Base-by-base conservation (phyloP, 352 stramenopile species). In the Phytophthora pluvialis region DNA sequence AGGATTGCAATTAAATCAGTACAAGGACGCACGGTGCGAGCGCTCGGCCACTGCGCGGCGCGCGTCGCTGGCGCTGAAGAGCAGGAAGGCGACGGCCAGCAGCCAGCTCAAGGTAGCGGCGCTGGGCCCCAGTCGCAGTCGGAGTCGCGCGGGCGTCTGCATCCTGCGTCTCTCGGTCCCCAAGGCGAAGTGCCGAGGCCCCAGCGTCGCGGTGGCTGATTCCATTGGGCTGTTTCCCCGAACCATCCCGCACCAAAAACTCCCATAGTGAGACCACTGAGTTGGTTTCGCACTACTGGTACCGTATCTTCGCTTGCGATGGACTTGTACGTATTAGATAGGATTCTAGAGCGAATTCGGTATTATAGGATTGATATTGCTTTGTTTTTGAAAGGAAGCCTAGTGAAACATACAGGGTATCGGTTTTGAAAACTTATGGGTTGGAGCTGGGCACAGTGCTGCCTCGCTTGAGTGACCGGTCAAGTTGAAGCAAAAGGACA, bases 51-150 rank as follows among this genome's bases (percentile, higher is more conserved):
- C 62, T 0, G 64, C 73, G 18, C 73, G 66, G 10, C 73, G 73
- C 8, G 73, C 73, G 50, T 81, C 73, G 26, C 70, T 76, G 32
- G 70, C 70, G 47, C 70, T 73, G 3, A 76, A 28, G 3, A 81
- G 39, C 35, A 81, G 51, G 28, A 81, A 70, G 0, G 62, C 11
- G 43, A 65, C 43, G 16, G 55, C 28, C n/a, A 81, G 32, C 18
- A 81, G 43, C 10, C 58, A 65, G 56, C 60, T 54, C 5, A 74
- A n/a, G 1, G 59, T 45, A 28, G 54, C 31, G 0, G 49, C 32
- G 21, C 38, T 64, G 29, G 25, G 9, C 25, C 25, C 60, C 12
- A 65, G 18, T 16, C 29, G 56, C 4, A 42, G 40, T 64, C 45
- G 31, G 12, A 62, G 44, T 32, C 18, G 31, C 15, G 9, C 13